Conservation (phyloP, 1,284 basidiomycete species). For the Schizophyllum amplum region DNA sequence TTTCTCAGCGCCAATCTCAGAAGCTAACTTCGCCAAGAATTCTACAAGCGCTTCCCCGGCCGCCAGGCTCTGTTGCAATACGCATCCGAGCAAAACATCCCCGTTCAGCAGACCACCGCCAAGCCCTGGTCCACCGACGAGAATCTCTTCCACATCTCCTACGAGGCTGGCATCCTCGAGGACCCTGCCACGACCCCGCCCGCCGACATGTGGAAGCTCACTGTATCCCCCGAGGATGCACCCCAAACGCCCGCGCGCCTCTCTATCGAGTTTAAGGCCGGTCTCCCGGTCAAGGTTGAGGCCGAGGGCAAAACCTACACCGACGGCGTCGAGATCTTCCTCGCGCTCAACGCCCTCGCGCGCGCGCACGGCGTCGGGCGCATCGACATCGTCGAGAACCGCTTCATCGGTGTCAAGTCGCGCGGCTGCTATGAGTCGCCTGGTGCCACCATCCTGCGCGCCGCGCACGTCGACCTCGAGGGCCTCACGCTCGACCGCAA, state of each 20-base stretch:
- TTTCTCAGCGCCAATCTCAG: neutral
- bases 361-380: slow-evolving; percentile 94
- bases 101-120: slow-evolving; percentile 90
- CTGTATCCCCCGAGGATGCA: slow-evolving; percentile 76
- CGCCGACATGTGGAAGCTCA: slow-evolving; percentile 99
- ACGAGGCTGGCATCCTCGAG: slow-evolving; percentile 98
- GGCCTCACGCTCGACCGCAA: slow-evolving; percentile 97
- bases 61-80: slow-evolving; percentile 89
- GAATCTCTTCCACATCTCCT: slow-evolving; percentile 99
- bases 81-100: slow-evolving; percentile 85
- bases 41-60: slow-evolving; percentile 97
- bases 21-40: slow-evolving; percentile 44
- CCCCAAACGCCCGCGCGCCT: slow-evolving; percentile 79
- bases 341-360: slow-evolving; percentile 85
- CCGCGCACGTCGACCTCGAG: slow-evolving; percentile 94
- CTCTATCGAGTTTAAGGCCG: slow-evolving; percentile 78
- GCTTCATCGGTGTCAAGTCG: slow-evolving; percentile 98
- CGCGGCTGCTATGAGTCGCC: slow-evolving; percentile 99
- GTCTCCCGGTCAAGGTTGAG: slow-evolving; percentile 79
- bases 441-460: slow-evolving; percentile 91
- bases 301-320: slow-evolving; percentile 60
- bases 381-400: slow-evolving; percentile 98
- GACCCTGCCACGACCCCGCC: slow-evolving; percentile 95
- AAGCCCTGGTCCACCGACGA: slow-evolving; percentile 99
- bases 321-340: slow-evolving; percentile 95